phyloP scores from a whole-genome alignment of 2,329 filamentous ascomycete genomes.

The Cyphellophora attinorum region DNA sequence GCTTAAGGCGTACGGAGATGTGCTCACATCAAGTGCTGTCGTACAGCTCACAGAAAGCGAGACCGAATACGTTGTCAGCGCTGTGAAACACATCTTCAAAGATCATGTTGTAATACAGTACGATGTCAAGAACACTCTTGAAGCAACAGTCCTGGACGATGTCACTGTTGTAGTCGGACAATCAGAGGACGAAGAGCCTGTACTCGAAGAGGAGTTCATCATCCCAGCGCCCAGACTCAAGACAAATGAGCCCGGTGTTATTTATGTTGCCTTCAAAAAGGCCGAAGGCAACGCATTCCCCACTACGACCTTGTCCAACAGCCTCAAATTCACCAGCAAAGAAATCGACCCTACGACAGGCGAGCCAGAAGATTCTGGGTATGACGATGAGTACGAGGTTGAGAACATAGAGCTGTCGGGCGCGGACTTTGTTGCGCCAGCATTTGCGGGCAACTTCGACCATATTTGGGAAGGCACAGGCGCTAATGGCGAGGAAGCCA shows the following conservation, averaged over 20 bases:
- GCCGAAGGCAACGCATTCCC: constrained; percentile 65
- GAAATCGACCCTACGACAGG: constrained; percentile 93
- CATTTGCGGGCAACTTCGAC: constrained; percentile 89
- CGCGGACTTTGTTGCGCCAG: constrained; percentile 87
- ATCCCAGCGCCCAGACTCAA: constrained; percentile 74
- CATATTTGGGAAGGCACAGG: constrained; percentile 92
- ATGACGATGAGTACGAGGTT: constrained; percentile 96
- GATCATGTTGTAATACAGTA: constrained; percentile 93
- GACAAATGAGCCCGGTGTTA: constrained; percentile 79
- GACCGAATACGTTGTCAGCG: constrained; percentile 89
- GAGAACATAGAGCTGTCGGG: constrained; percentile 85
- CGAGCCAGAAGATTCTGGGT: constrained; percentile 83
- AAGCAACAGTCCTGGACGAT: constrained; percentile 81
- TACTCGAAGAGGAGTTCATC: constrained; percentile 76
- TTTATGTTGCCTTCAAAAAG: constrained; percentile 93
- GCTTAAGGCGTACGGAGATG: constrained; percentile 75
- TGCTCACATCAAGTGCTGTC: constrained; percentile 81
- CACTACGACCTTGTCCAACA: constrained; percentile 74
- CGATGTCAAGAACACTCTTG: constrained; percentile 93
- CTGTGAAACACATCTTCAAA: constrained; percentile 97
- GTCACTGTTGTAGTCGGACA: constrained; percentile 76
- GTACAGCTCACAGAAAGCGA: constrained; percentile 93
- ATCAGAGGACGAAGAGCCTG: constrained; percentile 63
- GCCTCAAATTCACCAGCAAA: constrained; percentile 94
- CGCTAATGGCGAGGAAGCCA: constrained; percentile 77